These are phyloP conservation scores for Pythium guiyangense DNA, from an alignment of 352 stramenopile genomes.

Conservation along the genomic window DNA sequence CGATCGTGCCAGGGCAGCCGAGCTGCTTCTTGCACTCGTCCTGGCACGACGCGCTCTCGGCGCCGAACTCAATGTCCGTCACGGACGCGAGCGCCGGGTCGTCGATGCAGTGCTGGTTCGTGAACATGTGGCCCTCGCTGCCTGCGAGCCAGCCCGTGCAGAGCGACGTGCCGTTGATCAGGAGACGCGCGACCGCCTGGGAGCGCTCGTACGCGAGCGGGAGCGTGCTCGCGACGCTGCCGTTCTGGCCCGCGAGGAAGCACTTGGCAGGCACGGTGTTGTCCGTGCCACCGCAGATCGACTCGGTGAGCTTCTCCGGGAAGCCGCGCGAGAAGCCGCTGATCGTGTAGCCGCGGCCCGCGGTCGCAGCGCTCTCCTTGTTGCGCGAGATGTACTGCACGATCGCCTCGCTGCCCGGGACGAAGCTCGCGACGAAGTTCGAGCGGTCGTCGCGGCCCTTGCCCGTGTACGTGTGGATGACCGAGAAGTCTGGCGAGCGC, in stretches of 20 bases:
- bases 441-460: constrained; percentile 26
- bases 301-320: constrained; percentile 19
- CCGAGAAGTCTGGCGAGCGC: constrained; percentile 21
- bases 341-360: constrained; percentile 28
- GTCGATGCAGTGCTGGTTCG: constrained; percentile 66
- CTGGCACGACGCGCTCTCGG: constrained; percentile 46
- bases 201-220: constrained; percentile 35
- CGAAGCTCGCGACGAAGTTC: constrained; percentile 41
- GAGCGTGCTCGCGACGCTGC: constrained; percentile 15
- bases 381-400: constrained; percentile 35
- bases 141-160: constrained; percentile 65
- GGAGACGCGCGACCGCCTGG: constrained; percentile 46
- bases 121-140: constrained; percentile 63
- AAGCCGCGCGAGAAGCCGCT: constrained; percentile 40
- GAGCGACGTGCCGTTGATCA: constrained; percentile 41
- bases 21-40: constrained; percentile 34
- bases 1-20: constrained; percentile 39
- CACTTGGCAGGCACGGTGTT: constrained; percentile 52
- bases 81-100: constrained; percentile 16
- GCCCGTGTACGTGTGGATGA: constrained; percentile 30
- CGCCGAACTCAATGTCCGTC: constrained; percentile 57
- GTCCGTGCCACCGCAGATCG: constrained; percentile 45
- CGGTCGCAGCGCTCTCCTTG: background rate
- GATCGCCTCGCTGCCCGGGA: constrained; percentile 33
- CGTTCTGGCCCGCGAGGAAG: constrained; percentile 16